Percentiles rank a stretch among this genome's conserved stretches.
phyloP scores from a whole-genome alignment of 2,329 filamentous ascomycete species.

The Raffaelea arxii region DNA sequence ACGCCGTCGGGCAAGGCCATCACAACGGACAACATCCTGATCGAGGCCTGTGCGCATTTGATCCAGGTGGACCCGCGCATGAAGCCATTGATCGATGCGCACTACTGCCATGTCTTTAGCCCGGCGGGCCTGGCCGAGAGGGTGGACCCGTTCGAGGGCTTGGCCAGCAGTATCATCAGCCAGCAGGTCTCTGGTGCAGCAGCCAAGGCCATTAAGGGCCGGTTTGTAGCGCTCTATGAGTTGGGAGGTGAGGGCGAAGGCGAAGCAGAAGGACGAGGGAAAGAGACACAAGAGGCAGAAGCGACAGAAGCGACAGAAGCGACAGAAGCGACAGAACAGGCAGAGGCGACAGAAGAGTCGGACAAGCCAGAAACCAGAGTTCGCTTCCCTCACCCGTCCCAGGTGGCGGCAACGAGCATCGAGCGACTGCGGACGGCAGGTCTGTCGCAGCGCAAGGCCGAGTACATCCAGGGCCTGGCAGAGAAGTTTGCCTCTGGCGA shows the following conservation, averaged over 20 bases:
- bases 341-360: background rate
- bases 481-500: slow-evolving; percentile 70
- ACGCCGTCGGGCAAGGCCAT: slow-evolving; percentile 24
- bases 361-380: background rate
- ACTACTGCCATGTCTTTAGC: slow-evolving; percentile 72
- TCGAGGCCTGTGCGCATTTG: slow-evolving; percentile 67
- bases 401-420: slow-evolving; percentile 57
- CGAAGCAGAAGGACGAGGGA: background rate
- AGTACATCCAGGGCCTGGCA: slow-evolving; percentile 83
- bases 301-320: slow-evolving; percentile 3
- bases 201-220: slow-evolving; percentile 77
- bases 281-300: slow-evolving; percentile 10
- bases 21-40: slow-evolving; percentile 63
- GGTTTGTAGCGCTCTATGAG: slow-evolving; percentile 67
- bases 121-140: slow-evolving; percentile 72
- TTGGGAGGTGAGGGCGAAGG: slow-evolving; percentile 4
- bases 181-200: slow-evolving; percentile 95
- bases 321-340: background rate
- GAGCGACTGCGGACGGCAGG: slow-evolving; percentile 71
- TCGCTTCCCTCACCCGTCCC: slow-evolving; percentile 64
- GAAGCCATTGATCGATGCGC: slow-evolving; percentile 58
- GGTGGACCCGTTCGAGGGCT: slow-evolving; percentile 78
- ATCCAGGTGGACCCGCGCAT: slow-evolving; percentile 64
- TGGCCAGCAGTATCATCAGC: slow-evolving; percentile 83
- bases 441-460: slow-evolving; percentile 87